Evolutionary conservation across 2,329 filamentous ascomycete species (phyloP), one percentile per base, ranked within the genome.

Genomic region (Trichoderma aggressivum): DNA sequence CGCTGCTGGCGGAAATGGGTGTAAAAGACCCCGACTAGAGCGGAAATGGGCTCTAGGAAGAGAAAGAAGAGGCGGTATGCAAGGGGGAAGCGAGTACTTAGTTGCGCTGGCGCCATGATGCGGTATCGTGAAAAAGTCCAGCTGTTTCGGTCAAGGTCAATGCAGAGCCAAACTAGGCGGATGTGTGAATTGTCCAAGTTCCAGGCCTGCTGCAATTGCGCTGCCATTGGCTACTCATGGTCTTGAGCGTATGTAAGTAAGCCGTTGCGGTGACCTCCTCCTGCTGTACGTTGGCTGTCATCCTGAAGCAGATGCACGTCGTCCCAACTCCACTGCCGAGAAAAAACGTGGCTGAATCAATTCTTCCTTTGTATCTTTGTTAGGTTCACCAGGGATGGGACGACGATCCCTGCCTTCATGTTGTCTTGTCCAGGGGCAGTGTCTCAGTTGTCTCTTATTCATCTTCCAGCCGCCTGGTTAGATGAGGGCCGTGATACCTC

Each of bases 61-160:
- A 94, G 88, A 82, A 94, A 94, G 84, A 94, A 93, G 78, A 90
- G 75, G 71, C 87, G 86, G 82, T 94, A 94, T 73, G 84, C 74
- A 43, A 86, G 75, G 26, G 91, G 91, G 47, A 92, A 85, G 70
- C 78, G 78, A 73, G 34, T 86, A 24, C n/a, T 24, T 69, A 75
- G 72, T 18, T 76, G 76, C 14, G 72, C 73, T 7, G 75, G 47
- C 34, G 76, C 73, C 78, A 80, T 79, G 61, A 12, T 72, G 64
- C 26, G n/a, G 18, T 26, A 30, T 7, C 5, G 62, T 26, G n/a
- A 21, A 24, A 53, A 50, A n/a, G 26, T 28, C 26, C 3, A 6
- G 62, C 26, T 26, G 32, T 56, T 30, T 55, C 50, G 47, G 30
- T 56, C 21, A 59, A 28, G 21, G 21, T 12, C 47, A 53, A 53